A percentile compares a stretch with the other conserved stretches of the same genome.
Conservation (phyloP, 768 basidiomycete genomes). For the Phaeotremella skinneri region DNA sequence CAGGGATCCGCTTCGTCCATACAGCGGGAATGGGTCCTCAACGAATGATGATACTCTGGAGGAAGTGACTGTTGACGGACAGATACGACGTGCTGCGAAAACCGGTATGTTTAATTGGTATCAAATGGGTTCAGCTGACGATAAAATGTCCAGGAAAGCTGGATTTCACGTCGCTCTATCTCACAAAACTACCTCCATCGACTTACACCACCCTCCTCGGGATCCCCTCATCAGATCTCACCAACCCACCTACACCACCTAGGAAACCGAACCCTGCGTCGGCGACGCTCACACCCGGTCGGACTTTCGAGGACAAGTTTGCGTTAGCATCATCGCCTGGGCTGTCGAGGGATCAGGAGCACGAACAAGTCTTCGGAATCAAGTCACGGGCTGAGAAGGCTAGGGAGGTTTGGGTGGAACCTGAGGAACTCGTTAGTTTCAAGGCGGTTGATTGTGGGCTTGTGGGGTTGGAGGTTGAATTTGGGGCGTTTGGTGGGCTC, state of each 20-base stretch:
- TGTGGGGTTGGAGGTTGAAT: slow-evolving; percentile 35
- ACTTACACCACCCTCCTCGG: slow-evolving; percentile 37
- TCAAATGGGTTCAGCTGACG: not conserved
- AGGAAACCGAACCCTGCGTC: not conserved
- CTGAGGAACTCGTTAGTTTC: slow-evolving; percentile 39
- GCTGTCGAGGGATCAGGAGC: slow-evolving; percentile 18
- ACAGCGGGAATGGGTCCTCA: not conserved
- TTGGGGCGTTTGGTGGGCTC: slow-evolving; percentile 47
- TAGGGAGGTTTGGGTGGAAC: slow-evolving; percentile 36
- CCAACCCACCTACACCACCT: slow-evolving; percentile 24
- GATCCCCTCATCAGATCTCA: slow-evolving; percentile 26
- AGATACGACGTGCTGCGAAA: slow-evolving; percentile 32
- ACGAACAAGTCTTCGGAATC: slow-evolving; percentile 21
- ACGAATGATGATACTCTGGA: slow-evolving; percentile 20
- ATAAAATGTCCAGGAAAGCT: slow-evolving; percentile 33
- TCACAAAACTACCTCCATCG: slow-evolving; percentile 27
- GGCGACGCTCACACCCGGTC: not conserved
- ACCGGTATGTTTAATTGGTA: slow-evolving; percentile 24
- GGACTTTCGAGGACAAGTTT: slow-evolving; percentile 10
- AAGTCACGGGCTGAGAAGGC: slow-evolving; percentile 12
- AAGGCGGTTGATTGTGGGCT: slow-evolving; percentile 35
- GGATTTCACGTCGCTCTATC: slow-evolving; percentile 28
- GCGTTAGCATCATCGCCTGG: slow-evolving; percentile 6
- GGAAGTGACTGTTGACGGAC: slow-evolving; percentile 25
- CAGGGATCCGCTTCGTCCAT: no score